Evolutionary conservation across 306 rosid species (phyloP).

Genomic region (Lupinus albus): DNA sequence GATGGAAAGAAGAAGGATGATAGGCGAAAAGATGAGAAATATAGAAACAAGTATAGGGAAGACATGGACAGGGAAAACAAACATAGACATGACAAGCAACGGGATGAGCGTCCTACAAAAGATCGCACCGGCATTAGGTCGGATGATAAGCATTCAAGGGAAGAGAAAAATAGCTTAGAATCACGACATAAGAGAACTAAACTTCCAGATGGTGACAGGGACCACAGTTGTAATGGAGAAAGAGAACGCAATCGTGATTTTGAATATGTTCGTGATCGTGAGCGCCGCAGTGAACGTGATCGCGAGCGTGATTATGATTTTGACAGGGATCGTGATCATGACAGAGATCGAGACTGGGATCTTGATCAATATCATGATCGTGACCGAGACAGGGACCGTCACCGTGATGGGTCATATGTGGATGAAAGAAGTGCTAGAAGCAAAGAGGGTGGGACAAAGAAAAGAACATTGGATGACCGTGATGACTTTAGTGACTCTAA

Average conservation of each 20-base stretch:
- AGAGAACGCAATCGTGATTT: constrained; percentile 48
- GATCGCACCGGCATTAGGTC: constrained; percentile 63
- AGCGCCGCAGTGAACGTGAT: constrained; percentile 47
- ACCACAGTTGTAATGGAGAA: constrained; percentile 43
- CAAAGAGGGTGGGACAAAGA: constrained; percentile 77
- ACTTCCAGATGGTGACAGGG: constrained; percentile 65
- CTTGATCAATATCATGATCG: constrained; percentile 54
- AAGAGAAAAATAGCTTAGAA: constrained; percentile 72
- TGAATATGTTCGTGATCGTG: constrained; percentile 53
- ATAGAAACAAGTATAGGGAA: constrained; percentile 72
- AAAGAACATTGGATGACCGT: constrained; percentile 75
- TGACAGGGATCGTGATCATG: constrained; percentile 64
- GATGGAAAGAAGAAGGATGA: constrained; percentile 83
- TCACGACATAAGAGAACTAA: constrained; percentile 75
- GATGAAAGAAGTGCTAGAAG: constrained; percentile 67
- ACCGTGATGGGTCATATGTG: constrained; percentile 67
- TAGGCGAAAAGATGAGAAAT: constrained; percentile 83
- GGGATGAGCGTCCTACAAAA: constrained; percentile 66
- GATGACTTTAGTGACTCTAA: constrained; percentile 71
- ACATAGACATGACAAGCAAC: constrained; percentile 73
- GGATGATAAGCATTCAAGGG: constrained; percentile 75
- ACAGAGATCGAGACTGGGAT: constrained; percentile 58
- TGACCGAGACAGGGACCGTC: constrained; percentile 53
- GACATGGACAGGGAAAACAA: constrained; percentile 76
- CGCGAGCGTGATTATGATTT: constrained; percentile 58